Evolutionary conservation across 2,329 filamentous ascomycete species (phyloP).

Genomic region (Capronia americana): DNA sequence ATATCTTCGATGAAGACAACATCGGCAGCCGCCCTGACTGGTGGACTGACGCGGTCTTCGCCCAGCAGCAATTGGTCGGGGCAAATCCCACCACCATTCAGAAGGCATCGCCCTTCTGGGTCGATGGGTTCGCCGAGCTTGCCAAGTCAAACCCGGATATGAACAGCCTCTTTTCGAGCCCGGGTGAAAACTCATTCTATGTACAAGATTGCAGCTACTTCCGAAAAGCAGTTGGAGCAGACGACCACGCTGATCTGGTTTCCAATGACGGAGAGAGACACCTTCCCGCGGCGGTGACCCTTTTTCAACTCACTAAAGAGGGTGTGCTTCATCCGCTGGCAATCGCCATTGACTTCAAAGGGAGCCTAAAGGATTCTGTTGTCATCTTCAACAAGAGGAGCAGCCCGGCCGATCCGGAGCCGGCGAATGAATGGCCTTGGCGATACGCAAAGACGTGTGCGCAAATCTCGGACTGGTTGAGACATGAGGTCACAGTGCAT

Average conservation of each 20-base stretch:
- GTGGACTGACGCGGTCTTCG: conserved; percentile 54
- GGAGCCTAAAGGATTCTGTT: conserved; percentile 50
- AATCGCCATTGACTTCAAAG: conserved; percentile 57
- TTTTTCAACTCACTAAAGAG: conserved; percentile 53
- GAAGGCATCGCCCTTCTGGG: conserved; percentile 46
- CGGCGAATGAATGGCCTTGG: conserved; percentile 59
- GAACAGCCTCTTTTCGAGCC: conserved; percentile 44
- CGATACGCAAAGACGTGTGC: conserved; percentile 60
- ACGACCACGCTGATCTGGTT: conserved; percentile 41
- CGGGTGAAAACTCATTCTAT: conserved; percentile 44
- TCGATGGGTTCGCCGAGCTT: conserved; percentile 47
- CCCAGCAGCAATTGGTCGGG: conserved; percentile 55
- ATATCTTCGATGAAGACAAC: conserved; percentile 44
- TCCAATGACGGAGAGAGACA: conserved; percentile 45
- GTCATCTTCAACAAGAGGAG: conserved; percentile 58
- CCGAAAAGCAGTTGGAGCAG: conserved; percentile 47
- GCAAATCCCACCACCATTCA: conserved; percentile 56
- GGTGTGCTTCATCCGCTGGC: conserved; percentile 58
- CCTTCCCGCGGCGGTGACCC: conserved; percentile 50
- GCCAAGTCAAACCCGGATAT: conserved; percentile 46
- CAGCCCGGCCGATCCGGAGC: conserved; percentile 41
- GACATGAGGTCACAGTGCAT: conserved; percentile 57
- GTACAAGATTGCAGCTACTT: conserved; percentile 56
- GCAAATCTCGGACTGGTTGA: conserved; percentile 57
- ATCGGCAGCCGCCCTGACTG: conserved; percentile 47